Conservation (phyloP, 495 filamentous ascomycete genomes). For the Penicillium nucicola region DNA sequence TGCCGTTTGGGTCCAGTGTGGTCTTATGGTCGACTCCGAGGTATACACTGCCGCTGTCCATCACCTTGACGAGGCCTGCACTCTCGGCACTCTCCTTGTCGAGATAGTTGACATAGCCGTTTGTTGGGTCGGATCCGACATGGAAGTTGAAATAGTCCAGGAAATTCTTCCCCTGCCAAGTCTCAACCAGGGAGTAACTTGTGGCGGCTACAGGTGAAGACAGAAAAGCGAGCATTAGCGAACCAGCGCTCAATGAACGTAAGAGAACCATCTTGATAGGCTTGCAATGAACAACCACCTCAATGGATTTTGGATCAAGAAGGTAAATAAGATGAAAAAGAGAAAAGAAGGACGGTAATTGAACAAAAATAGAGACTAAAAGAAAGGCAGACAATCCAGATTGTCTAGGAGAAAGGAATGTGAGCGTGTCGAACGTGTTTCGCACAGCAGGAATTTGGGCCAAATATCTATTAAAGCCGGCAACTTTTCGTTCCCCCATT, state of each 20-base stretch:
- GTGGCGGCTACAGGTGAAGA: conserved; percentile 12
- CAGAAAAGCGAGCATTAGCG: conserved; percentile 23
- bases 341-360: conserved; percentile 4
- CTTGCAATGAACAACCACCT: conserved; percentile 2
- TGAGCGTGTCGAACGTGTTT: conserved; percentile 16
- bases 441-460: conserved; percentile 6
- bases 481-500: too few relatives aligned
- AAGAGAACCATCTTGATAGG: conserved; percentile 18
- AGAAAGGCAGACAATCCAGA: conserved; percentile 19
- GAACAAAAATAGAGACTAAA: conserved; percentile 8
- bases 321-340: conserved; percentile 1
- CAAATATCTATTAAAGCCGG: conserved; percentile 2
- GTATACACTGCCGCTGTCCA: conserved; percentile 46
- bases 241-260: conserved; percentile 25
- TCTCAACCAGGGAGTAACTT: conserved; percentile 42
- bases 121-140: conserved; percentile 58
- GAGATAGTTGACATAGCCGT: conserved; percentile 68
- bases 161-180: conserved; percentile 47
- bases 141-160: conserved; percentile 51
- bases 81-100: conserved; percentile 52
- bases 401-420: conserved; percentile 27
- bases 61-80: conserved; percentile 54
- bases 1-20: conserved; percentile 27
- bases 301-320: not conserved
- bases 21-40: conserved; percentile 48